Conservation (phyloP, 2,329 filamentous ascomycete genomes). For the Sphaerulina vaccinii region DNA sequence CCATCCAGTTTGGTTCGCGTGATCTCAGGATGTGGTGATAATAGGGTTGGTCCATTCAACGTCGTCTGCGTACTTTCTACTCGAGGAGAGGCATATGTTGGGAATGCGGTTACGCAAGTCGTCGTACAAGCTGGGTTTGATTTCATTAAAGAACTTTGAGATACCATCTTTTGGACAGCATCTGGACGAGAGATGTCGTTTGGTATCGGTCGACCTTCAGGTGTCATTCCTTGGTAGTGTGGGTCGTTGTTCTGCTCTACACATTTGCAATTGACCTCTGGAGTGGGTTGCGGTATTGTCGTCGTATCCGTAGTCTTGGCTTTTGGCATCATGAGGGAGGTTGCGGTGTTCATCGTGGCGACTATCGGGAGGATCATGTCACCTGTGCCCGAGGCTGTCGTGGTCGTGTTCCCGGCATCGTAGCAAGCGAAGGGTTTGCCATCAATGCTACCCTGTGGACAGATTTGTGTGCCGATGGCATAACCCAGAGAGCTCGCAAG, state of each 20-base stretch:
- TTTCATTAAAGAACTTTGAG: background rate
- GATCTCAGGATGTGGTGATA: background rate
- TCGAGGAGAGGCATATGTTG: background rate
- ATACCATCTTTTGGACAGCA: background rate
- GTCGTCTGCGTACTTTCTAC: conserved; percentile 1
- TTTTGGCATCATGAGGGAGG: background rate
- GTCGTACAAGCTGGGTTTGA: background rate
- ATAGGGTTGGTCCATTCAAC: background rate
- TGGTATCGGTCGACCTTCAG: no score
- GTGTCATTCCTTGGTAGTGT: no score
- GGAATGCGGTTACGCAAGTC: background rate
- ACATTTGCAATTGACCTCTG: background rate
- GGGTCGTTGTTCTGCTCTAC: background rate
- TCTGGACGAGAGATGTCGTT: no score
- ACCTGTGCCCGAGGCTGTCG: no score
- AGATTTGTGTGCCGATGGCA: background rate
- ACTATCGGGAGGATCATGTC: background rate
- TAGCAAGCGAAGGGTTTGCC: background rate
- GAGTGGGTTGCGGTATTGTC: background rate
- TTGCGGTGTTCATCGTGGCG: background rate
- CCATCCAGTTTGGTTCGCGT: background rate
- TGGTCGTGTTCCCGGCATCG: background rate
- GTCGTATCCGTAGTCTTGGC: background rate
- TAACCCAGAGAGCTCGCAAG: background rate
- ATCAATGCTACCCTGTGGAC: background rate